phyloP scores from a whole-genome alignment of 192 early-diverging fungal genomes.

The Oehlia diaphana region DNA sequence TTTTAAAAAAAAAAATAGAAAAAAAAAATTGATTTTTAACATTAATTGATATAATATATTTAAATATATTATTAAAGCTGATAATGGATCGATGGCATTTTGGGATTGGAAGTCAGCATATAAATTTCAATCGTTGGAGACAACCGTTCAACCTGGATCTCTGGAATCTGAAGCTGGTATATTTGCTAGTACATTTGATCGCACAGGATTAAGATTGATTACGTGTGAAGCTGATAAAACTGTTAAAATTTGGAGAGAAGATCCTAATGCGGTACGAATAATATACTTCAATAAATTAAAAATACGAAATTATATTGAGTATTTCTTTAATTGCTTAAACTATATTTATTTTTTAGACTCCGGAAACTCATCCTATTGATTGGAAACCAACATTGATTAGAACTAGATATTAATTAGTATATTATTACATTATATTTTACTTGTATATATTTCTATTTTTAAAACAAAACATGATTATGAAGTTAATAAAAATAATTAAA shows the following conservation, averaged over 20 bases:
- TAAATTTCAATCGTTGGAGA: conserved; percentile 89
- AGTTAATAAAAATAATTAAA: neutral
- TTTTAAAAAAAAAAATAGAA: neutral
- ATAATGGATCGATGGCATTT: conserved; percentile 96
- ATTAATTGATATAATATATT: neutral
- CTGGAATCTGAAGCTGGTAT: conserved; percentile 95
- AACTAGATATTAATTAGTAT: conserved; percentile 41
- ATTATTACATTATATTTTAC: neutral
- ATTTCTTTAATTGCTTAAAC: neutral
- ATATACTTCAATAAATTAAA: neutral
- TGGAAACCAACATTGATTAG: conserved; percentile 53
- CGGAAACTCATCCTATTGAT: conserved; percentile 54
- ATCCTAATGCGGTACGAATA: conserved; percentile 65
- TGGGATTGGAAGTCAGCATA: conserved; percentile 97
- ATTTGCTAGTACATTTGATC: conserved; percentile 94
- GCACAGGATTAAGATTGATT: conserved; percentile 90
- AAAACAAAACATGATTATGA: neutral
- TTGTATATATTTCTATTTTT: neutral
- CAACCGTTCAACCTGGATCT: conserved; percentile 92
- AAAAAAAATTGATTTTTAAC: neutral
- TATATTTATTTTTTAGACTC: conserved; percentile 38
- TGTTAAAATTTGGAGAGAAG: conserved; percentile 97
- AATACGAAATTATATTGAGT: no score
- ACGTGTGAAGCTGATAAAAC: conserved; percentile 99
- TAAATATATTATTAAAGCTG: conserved; percentile 50